A percentile compares a stretch with the other conserved stretches of the same genome.
Conservation (phyloP, 176 grass and related monocot genomes). For the Tillandsia fasciculata region DNA sequence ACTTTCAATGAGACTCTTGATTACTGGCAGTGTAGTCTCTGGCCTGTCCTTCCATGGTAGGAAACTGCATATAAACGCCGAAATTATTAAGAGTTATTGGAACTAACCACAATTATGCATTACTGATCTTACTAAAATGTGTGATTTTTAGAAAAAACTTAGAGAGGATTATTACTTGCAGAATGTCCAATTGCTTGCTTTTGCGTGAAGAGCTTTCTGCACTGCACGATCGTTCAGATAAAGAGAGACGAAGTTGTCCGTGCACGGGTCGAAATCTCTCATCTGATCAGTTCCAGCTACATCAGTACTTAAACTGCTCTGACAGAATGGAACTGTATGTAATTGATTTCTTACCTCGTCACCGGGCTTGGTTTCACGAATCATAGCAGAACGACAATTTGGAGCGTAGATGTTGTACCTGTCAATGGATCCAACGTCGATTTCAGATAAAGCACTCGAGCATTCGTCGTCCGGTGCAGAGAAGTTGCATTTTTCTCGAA, state of each 20-base stretch:
- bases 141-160: background rate
- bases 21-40: background rate
- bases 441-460: background rate
- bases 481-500: background rate
- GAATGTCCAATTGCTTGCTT: conserved; percentile 16
- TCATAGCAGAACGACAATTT: background rate
- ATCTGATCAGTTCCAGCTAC: background rate
- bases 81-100: background rate
- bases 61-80: background rate
- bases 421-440: background rate
- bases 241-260: background rate
- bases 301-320: background rate
- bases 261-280: background rate
- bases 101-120: background rate
- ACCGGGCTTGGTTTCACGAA: background rate
- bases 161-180: conserved; percentile 24
- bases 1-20: background rate
- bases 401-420: conserved; percentile 9
- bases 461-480: background rate
- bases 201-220: conserved; percentile 40
- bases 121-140: too few species aligned
- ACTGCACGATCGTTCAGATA: conserved; percentile 47
- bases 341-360: background rate
- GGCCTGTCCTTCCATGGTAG: background rate
- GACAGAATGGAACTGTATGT: background rate